phyloP scores from a whole-genome alignment of 2,329 filamentous ascomycete genomes.

The Emergomyces africanus region DNA sequence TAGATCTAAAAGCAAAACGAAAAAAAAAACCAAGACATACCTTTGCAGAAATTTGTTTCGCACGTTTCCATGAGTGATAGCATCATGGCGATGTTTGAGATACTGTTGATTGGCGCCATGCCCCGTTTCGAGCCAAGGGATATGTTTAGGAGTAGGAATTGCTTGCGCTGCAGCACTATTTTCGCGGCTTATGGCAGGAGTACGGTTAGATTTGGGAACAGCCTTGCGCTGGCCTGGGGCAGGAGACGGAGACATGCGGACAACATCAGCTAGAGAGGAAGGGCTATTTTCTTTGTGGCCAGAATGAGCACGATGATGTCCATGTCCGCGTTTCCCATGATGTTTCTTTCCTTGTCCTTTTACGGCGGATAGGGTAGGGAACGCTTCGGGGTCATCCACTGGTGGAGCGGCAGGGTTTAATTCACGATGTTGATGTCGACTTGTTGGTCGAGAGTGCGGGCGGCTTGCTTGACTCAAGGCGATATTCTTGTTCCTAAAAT shows the following conservation, averaged over 20 bases:
- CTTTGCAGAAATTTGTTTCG: conserved; percentile 96
- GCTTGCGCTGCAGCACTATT: conserved; percentile 70
- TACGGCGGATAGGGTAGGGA: conserved; percentile 73
- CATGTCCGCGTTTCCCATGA: conserved; percentile 78
- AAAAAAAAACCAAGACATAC: conserved; percentile 33
- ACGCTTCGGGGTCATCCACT: conserved; percentile 90
- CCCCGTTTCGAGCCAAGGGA: conserved; percentile 94
- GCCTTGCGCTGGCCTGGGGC: conserved; percentile 42
- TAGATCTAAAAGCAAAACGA: conserved; percentile 6
- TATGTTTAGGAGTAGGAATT: conserved; percentile 77
- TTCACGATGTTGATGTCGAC: conserved; percentile 59
- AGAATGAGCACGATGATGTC: conserved; percentile 48
- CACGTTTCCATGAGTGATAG: conserved; percentile 91
- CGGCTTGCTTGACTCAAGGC: conserved; percentile 45
- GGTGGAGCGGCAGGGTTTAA: conserved; percentile 56
- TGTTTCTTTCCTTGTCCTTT: conserved; percentile 74
- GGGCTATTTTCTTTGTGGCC: conserved; percentile 55
- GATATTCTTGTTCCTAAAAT: conserved; percentile 36
- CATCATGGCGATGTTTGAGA: conserved; percentile 85
- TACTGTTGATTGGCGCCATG: conserved; percentile 85
- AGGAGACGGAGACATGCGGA: conserved; percentile 90
- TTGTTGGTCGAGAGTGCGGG: conserved; percentile 69
- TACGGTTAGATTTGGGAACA: conserved; percentile 47
- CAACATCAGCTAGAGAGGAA: conserved; percentile 80
- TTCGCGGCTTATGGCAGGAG: conserved; percentile 55